Evolutionary conservation across 1,284 basidiomycete genomes (phyloP).

Genomic region (Irpex sp.): DNA sequence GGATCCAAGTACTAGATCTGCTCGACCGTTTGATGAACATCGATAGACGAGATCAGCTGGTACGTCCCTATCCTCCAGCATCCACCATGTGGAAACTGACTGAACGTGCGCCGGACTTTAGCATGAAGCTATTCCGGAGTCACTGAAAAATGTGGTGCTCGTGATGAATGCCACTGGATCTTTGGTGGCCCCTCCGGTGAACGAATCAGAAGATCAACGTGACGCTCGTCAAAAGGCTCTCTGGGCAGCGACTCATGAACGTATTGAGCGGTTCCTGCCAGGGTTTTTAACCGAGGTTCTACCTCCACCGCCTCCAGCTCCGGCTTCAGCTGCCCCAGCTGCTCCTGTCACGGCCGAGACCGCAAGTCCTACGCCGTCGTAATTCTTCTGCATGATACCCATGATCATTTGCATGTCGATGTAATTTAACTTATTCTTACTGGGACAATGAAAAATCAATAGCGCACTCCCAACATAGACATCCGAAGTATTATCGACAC

Average conservation of each 20-base stretch:
- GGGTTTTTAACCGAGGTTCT: conserved; percentile 79
- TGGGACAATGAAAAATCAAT: conserved; percentile 2
- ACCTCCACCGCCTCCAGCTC: conserved; percentile 32
- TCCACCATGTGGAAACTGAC: neutral
- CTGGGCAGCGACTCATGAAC: conserved; percentile 80
- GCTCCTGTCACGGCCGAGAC: neutral
- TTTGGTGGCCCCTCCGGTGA: conserved; percentile 63
- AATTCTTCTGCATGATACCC: neutral
- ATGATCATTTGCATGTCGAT: neutral
- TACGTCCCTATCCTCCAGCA: neutral
- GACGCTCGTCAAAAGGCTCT: conserved; percentile 67
- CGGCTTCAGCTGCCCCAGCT: conserved; percentile 1
- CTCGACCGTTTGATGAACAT: conserved; percentile 87
- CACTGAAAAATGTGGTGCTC: conserved; percentile 92
- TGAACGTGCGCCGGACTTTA: conserved; percentile 24
- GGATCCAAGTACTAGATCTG: conserved; percentile 90
- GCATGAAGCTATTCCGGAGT: conserved; percentile 94
- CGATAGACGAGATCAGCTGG: conserved; percentile 76
- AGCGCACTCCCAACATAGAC: neutral
- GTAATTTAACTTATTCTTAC: conserved; percentile 1
- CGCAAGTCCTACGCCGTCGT: neutral
- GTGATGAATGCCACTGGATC: conserved; percentile 91
- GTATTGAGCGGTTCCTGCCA: conserved; percentile 85
- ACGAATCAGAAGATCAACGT: conserved; percentile 42
- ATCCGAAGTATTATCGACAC: conserved; percentile 1